phyloP scores from a whole-genome alignment of 1,284 basidiomycete genomes.

The Porodaedalea pini region DNA sequence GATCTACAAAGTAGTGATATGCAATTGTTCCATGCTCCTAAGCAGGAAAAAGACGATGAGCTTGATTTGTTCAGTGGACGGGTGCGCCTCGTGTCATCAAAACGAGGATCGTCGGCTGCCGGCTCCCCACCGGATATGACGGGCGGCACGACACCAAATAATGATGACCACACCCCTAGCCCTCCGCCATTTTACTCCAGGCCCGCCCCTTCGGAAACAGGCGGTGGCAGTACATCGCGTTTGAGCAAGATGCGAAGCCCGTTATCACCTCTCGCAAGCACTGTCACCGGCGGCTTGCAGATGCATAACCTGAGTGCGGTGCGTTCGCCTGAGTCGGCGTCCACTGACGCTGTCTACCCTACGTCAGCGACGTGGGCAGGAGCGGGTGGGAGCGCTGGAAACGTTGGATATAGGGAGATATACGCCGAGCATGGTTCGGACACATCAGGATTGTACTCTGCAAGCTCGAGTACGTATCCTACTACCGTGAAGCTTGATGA shows the following conservation, averaged over 20 bases:
- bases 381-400: not conserved
- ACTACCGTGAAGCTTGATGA: slow-evolving; percentile 11
- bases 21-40: slow-evolving; percentile 30
- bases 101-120: slow-evolving; percentile 4
- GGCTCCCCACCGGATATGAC: not conserved
- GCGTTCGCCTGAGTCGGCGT: slow-evolving; percentile 3
- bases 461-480: slow-evolving; percentile 1
- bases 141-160: not conserved
- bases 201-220: not conserved
- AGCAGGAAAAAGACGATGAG: slow-evolving; percentile 52
- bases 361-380: not conserved
- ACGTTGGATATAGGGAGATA: not conserved
- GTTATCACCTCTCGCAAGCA: not conserved
- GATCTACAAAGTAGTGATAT: slow-evolving; percentile 34
- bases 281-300: not conserved
- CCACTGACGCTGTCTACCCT: not conserved
- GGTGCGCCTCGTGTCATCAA: slow-evolving; percentile 47
- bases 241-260: not conserved
- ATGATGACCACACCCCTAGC: not conserved
- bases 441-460: not conserved
- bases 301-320: slow-evolving; percentile 2
- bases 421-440: not conserved
- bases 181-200: slow-evolving; percentile 8
- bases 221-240: not conserved
- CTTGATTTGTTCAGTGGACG: slow-evolving; percentile 59